phyloP scores from a whole-genome alignment of 345 rosid species.

The Eucalyptus pauciflora region DNA sequence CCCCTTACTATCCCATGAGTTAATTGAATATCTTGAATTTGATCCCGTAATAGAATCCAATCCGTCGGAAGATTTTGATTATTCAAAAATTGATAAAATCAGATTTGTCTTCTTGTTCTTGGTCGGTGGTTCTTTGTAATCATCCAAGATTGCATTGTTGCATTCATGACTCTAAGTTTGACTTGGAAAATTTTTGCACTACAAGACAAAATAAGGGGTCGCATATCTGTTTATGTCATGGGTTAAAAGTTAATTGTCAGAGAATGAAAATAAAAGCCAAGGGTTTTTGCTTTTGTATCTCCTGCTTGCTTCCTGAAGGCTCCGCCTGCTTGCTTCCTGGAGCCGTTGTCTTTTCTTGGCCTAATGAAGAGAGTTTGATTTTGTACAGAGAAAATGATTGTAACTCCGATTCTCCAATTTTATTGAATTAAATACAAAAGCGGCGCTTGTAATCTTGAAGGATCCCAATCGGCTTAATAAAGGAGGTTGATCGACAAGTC shows the following conservation, averaged over 20 bases:
- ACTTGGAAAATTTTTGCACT: neutral
- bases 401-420: too few relatives aligned
- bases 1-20: too few relatives aligned
- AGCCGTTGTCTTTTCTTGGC: neutral
- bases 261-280: neutral
- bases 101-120: neutral
- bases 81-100: too few relatives aligned
- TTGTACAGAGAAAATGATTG: rapidly evolving
- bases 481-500: neutral
- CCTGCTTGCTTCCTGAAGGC: neutral
- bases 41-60: neutral
- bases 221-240: too few relatives aligned
- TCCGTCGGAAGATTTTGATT: neutral
- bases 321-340: neutral
- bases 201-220: neutral
- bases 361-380: neutral
- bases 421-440: neutral
- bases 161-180: neutral
- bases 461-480: neutral
- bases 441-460: neutral
- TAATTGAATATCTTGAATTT: too few relatives aligned
- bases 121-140: neutral
- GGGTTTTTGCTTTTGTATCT: neutral
- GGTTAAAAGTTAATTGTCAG: neutral
- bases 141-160: neutral